A percentile compares a stretch with the other conserved stretches of the same genome.
Evolutionary conservation across 495 filamentous ascomycete genomes (phyloP).

Genomic region (Glutinoglossum americanum): DNA sequence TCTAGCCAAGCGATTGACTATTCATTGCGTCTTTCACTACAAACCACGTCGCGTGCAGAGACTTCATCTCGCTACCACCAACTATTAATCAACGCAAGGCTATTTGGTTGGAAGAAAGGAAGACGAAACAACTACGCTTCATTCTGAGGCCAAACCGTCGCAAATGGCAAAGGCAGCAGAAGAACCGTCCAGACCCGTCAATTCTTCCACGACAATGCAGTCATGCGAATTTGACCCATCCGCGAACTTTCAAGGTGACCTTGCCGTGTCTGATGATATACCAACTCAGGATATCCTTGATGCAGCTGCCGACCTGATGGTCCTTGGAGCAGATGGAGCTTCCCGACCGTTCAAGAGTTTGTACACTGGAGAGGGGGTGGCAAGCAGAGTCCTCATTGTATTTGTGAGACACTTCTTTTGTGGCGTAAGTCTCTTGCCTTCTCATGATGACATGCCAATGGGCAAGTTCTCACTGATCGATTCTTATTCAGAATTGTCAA

Average conservation of each 20-base stretch:
- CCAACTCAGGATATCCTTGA: neutral
- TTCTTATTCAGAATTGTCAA: constrained; percentile 36
- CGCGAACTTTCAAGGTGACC: neutral
- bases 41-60: neutral
- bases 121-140: neutral
- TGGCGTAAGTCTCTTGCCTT: constrained; percentile 33
- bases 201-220: neutral
- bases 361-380: constrained; percentile 32
- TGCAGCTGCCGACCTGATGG: constrained; percentile 22
- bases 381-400: constrained; percentile 41
- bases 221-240: neutral
- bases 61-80: neutral
- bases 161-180: neutral
- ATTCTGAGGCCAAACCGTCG: neutral
- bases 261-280: neutral
- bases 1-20: too few relatives aligned
- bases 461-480: neutral
- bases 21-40: too few relatives aligned
- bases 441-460: neutral
- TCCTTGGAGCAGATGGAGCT: constrained; percentile 44
- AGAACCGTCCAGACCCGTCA: neutral
- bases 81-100: too few relatives aligned
- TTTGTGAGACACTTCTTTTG: constrained; percentile 87
- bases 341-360: constrained; percentile 42
- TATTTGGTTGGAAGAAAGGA: neutral